Conservation (phyloP, 2,329 filamentous ascomycete genomes). For the Nigrospora osmanthi region DNA sequence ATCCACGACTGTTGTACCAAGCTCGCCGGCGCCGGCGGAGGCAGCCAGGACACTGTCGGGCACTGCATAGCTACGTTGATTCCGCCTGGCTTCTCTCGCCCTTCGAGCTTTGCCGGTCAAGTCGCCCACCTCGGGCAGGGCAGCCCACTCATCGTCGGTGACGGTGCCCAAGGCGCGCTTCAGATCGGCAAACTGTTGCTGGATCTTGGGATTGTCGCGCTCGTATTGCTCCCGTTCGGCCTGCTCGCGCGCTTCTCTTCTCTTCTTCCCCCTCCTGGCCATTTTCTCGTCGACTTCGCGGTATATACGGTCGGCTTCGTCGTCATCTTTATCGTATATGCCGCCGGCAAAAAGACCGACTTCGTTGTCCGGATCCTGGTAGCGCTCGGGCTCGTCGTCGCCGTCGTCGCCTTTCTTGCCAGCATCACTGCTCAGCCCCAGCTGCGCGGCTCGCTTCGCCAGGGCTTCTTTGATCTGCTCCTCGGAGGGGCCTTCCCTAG, state of each 20-base stretch:
- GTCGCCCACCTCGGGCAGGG: slow-evolving; percentile 90
- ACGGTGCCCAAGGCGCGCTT: slow-evolving; percentile 85
- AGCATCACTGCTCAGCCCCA: slow-evolving; percentile 57
- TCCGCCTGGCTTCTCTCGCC: slow-evolving; percentile 65
- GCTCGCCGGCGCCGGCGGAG: slow-evolving; percentile 70
- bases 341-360: slow-evolving; percentile 91
- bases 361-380: slow-evolving; percentile 95
- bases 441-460: slow-evolving; percentile 81
- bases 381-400: slow-evolving; percentile 71
- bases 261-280: slow-evolving; percentile 76
- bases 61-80: slow-evolving; percentile 88
- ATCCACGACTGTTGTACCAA: slow-evolving; percentile 82
- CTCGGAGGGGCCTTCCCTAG: slow-evolving; percentile 88
- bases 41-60: slow-evolving; percentile 92
- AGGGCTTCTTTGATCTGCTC: slow-evolving; percentile 98
- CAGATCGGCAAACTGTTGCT: slow-evolving; percentile 93
- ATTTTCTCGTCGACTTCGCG: slow-evolving; percentile 95
- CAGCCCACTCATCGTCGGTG: slow-evolving; percentile 94
- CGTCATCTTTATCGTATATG: slow-evolving; percentile 94
- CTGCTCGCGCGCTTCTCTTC: slow-evolving; percentile 90
- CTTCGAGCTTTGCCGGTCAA: slow-evolving; percentile 90
- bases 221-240: slow-evolving; percentile 93
- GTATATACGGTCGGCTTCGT: slow-evolving; percentile 95
- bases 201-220: slow-evolving; percentile 94
- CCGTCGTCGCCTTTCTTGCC: slow-evolving; percentile 61